Conservation (phyloP, 257 asterid genomes). For the Linderniella brevidens region DNA sequence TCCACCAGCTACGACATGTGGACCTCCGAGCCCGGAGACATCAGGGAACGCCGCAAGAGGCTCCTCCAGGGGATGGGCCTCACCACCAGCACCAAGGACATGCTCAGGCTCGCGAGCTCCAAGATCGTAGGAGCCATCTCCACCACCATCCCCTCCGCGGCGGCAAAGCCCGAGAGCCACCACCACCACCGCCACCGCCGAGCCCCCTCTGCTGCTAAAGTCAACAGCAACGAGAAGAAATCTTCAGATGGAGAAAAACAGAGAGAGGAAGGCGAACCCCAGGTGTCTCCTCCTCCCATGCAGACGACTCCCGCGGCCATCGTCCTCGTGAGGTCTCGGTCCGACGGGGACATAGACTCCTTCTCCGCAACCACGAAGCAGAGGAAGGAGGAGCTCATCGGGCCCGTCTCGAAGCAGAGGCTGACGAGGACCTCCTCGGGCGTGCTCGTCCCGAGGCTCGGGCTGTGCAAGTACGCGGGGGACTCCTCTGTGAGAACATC, state of each 20-base stretch:
- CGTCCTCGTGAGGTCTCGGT: conserved; percentile 58
- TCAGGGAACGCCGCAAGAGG: conserved; percentile 64
- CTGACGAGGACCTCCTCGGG: conserved; percentile 60
- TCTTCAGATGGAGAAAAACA: conserved; percentile 14
- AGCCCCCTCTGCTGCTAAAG: no score
- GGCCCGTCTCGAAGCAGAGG: conserved; percentile 50
- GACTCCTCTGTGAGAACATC: conserved; percentile 21
- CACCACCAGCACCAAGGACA: conserved; percentile 35
- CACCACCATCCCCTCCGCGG: no score
- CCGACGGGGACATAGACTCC: conserved; percentile 58
- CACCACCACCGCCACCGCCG: conserved; percentile 12
- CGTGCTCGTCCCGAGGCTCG: conserved; percentile 16
- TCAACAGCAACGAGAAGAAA: no score
- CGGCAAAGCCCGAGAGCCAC: background rate
- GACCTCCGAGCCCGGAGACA: conserved; percentile 86
- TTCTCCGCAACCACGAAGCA: conserved; percentile 39
- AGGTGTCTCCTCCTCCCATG: conserved; percentile 10
- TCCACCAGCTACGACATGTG: conserved; percentile 57
- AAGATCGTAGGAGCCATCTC: conserved; percentile 26
- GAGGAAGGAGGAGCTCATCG: conserved; percentile 62
- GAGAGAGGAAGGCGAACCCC: background rate
- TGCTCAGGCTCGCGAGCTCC: conserved; percentile 36
- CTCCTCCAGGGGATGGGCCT: conserved; percentile 86
- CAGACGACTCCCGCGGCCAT: conserved; percentile 16
- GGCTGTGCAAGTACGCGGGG: conserved; percentile 19